Conservation (phyloP, 306 rosid species). For the Quercus gilva region DNA sequence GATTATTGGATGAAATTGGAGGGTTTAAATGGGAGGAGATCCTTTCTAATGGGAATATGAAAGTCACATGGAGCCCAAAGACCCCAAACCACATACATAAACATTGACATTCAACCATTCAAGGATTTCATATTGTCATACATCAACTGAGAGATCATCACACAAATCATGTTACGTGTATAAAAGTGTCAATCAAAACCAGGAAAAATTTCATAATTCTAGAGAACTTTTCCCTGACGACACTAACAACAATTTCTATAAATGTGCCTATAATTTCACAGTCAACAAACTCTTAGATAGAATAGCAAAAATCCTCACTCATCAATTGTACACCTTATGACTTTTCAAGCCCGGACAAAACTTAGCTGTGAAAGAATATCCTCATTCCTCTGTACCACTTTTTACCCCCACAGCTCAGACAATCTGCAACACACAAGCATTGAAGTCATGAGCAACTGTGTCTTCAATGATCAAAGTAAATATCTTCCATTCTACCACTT, state of each 20-base stretch:
- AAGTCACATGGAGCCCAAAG: no score
- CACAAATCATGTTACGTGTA: not conserved
- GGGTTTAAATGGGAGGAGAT: no score
- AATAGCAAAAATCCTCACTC: not conserved
- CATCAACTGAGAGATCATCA: not conserved
- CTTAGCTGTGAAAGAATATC: no score
- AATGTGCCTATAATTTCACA: not conserved
- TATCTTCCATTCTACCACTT: not conserved
- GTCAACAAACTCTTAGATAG: not conserved
- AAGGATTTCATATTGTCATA: not conserved
- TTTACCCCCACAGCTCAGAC: not conserved
- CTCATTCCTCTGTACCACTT: not conserved
- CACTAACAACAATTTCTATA: not conserved
- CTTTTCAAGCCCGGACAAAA: no score
- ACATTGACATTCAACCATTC: not conserved
- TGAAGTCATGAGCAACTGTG: not conserved
- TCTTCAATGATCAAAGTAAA: not conserved
- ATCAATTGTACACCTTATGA: no score
- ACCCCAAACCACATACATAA: not conserved
- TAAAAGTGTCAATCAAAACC: not conserved
- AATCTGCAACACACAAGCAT: conserved; percentile 1
- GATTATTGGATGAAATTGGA: no score
- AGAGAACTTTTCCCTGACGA: not conserved
- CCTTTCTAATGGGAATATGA: no score
- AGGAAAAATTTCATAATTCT: not conserved